Evolutionary conservation across 768 basidiomycete species (phyloP).

Genomic region (Hypholoma sublateritium): DNA sequence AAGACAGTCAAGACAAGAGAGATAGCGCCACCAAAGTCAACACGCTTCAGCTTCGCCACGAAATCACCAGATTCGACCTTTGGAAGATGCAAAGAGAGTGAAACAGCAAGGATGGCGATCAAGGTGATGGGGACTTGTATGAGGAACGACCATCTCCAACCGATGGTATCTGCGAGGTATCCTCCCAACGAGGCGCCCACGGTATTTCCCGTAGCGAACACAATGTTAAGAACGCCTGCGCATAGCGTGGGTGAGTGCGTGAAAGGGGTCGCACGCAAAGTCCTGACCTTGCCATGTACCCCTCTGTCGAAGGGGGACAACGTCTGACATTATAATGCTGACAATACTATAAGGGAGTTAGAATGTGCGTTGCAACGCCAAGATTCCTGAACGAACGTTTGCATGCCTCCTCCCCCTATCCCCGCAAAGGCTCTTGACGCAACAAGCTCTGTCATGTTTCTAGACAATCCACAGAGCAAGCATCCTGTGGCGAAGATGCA

Average conservation of each 20-base stretch:
- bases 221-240: slow-evolving; percentile 56
- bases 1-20: slow-evolving; percentile 56
- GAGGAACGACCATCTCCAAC: slow-evolving; percentile 72
- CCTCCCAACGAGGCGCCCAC: slow-evolving; percentile 66
- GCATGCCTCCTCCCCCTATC: slow-evolving; percentile 63
- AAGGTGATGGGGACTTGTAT: slow-evolving; percentile 58
- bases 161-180: slow-evolving; percentile 58
- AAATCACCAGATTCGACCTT: slow-evolving; percentile 39
- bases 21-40: slow-evolving; percentile 63
- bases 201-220: slow-evolving; percentile 57
- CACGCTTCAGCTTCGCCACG: slow-evolving; percentile 49
- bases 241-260: not conserved
- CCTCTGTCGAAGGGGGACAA: slow-evolving; percentile 58
- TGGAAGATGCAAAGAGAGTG: slow-evolving; percentile 55
- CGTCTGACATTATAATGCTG: slow-evolving; percentile 66
- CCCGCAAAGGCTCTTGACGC: slow-evolving; percentile 54
- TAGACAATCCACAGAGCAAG: slow-evolving; percentile 51
- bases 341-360: slow-evolving; percentile 39
- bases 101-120: slow-evolving; percentile 53
- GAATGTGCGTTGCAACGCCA: not conserved
- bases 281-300: slow-evolving; percentile 68
- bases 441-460: slow-evolving; percentile 55
- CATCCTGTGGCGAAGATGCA: slow-evolving; percentile 52
- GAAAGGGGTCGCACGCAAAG: too few relatives aligned
- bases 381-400: slow-evolving; percentile 42